These are phyloP conservation scores for Candida dajiaensis DNA, from an alignment of 805 yeast species.

Conservation along the genomic window DNA sequence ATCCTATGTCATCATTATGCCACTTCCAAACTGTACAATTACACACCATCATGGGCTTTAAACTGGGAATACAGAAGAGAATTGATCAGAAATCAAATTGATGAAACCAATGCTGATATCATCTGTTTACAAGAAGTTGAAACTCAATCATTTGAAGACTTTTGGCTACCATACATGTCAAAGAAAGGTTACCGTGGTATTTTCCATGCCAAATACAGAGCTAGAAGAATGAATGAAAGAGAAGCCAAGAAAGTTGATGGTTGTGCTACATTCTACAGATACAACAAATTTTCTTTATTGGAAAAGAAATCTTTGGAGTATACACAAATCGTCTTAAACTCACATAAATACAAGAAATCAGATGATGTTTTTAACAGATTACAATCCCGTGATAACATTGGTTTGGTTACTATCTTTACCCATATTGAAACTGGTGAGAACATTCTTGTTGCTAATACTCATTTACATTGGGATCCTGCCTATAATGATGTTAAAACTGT, in stretches of 20 bases:
- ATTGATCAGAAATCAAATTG: conserved; percentile 65
- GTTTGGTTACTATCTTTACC: conserved; percentile 68
- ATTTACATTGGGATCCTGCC: conserved; percentile 97
- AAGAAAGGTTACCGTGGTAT: conserved; percentile 74
- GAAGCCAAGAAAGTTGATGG: conserved; percentile 95
- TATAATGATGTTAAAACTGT: conserved; percentile 93
- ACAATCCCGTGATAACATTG: conserved; percentile 92
- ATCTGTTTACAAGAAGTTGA: conserved; percentile 96
- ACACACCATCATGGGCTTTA: conserved; percentile 96
- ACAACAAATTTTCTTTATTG: conserved; percentile 59
- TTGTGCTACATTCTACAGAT: conserved; percentile 87
- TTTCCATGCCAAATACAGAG: conserved; percentile 85
- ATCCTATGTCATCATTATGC: conserved; percentile 95
- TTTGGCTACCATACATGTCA: conserved; percentile 72
- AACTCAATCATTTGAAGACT: conserved; percentile 76
- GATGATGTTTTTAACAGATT: conserved; percentile 94
- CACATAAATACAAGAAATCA: conserved; percentile 84
- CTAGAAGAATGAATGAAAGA: conserved; percentile 76
- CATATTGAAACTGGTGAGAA: conserved; percentile 67
- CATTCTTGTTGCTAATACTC: conserved; percentile 79
- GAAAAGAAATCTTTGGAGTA: conserved; percentile 77
- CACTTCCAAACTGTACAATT: conserved; percentile 83
- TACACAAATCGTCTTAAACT: conserved; percentile 71
- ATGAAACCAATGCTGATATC: conserved; percentile 62
- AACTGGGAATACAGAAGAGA: conserved; percentile 88